Base-by-base conservation (phyloP, 1,284 basidiomycete genomes). In the Cutaneotrichosporon curvatum region DNA sequence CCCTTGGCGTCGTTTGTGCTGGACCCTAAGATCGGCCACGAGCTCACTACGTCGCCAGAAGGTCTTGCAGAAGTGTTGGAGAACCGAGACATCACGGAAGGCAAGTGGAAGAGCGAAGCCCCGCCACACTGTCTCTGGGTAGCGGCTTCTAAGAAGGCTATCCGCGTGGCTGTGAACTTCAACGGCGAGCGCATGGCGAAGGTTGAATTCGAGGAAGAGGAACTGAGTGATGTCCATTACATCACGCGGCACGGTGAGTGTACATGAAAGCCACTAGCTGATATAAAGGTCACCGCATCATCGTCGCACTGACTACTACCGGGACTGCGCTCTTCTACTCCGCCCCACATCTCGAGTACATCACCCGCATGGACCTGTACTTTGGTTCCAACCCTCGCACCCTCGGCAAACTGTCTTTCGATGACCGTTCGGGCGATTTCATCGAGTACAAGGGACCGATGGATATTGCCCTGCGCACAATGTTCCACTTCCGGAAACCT, bases 291-390 rank as follows among this genome's bases (percentile, higher is more conserved):
- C 58, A 67, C 40, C 63, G 75, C 53, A 81, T 79, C 1, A 66
- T 88, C 16, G 79, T 84, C 14, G 79, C 78, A 14, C 77, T 83
- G 53, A 84, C 81, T 0, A 79, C 79, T 42, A 58, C 75, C 7
- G 69, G 71, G 6, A 75, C 78, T 20, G 79, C 73, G 0, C 66
- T 81, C 6, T 74, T 82, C 11, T 87, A 86, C 70, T 81, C 84
- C 0, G 71, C 87, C 9, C 86, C 86, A 3, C 73, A 76, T 56
- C 55, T 73, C 18, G 61, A 71, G 42, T 64, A 54, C 28, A 65
- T 73, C 40, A 68, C 67, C 2, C 51, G 62, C 12, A 43, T 67
- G 25, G 61, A 67, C 39, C 53, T 72, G 8, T 66, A 55, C 51
- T 65, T 63, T 28, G 65, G 65, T 14, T 43, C 44, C 18, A 47